Evolutionary conservation across 805 yeast genomes (phyloP).

Genomic region (Wickerhamiella sergipiensis): DNA sequence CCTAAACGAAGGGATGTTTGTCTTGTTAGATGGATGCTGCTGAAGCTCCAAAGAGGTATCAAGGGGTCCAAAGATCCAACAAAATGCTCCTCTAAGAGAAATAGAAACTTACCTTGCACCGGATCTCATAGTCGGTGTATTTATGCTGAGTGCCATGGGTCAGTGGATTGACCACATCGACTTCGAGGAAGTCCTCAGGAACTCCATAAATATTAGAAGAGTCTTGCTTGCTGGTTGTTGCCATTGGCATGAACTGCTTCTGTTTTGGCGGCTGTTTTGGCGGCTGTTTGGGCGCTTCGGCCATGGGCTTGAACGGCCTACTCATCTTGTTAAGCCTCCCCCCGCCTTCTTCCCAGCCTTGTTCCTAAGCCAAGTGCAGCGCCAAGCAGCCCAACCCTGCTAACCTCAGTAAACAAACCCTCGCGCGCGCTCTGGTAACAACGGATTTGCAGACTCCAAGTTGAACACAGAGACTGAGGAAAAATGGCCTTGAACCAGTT

Average conservation of each 20-base stretch:
- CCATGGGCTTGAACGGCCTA: not conserved
- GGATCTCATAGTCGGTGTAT: slow-evolving; percentile 86
- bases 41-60: not conserved
- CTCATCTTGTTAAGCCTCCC: not conserved
- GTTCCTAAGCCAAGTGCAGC: too few relatives aligned
- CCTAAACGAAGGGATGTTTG: slow-evolving; percentile 81
- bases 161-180: slow-evolving; percentile 72
- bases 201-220: slow-evolving; percentile 59
- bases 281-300: not conserved
- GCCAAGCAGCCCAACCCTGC: too few relatives aligned
- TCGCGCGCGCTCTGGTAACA: too few relatives aligned
- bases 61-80: not conserved
- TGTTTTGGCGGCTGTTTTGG: not conserved
- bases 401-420: too few relatives aligned
- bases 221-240: not conserved
- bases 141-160: slow-evolving; percentile 59
- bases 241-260: not conserved
- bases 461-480: too few relatives aligned
- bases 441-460: too few relatives aligned
- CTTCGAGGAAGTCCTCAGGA: slow-evolving; percentile 87
- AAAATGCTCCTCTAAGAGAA: too few relatives aligned
- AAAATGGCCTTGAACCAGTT: too few relatives aligned
- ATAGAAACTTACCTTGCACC: slow-evolving; percentile 52
- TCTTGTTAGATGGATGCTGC: slow-evolving; percentile 22
- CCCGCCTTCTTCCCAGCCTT: not conserved